Percentiles rank a stretch among this genome's conserved stretches.
Evolutionary conservation across 371 early-diverging fungal genomes (phyloP).

Genomic region (Mucor piriformis): DNA sequence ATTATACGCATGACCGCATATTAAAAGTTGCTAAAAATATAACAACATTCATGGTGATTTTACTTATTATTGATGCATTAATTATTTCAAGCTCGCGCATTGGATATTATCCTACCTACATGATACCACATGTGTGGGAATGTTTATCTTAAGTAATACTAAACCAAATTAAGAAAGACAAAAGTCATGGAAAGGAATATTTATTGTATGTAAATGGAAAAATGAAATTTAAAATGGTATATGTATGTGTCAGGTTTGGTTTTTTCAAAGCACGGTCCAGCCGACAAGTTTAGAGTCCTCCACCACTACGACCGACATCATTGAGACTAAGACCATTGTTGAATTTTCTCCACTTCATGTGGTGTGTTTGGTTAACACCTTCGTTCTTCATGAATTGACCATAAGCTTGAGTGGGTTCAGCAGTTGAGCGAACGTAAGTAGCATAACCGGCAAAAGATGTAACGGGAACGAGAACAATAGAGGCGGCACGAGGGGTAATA

Average conservation of each 20-base stretch:
- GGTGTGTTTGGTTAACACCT: slow-evolving; percentile 9
- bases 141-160: no score
- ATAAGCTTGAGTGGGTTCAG: slow-evolving; percentile 42
- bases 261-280: neutral
- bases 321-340: slow-evolving; percentile 51
- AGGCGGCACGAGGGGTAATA: slow-evolving; percentile 39
- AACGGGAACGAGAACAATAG: slow-evolving; percentile 41
- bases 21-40: no score
- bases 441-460: slow-evolving; percentile 48
- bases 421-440: slow-evolving; percentile 43
- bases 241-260: no score
- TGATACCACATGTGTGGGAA: no score
- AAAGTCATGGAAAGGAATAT: no score
- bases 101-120: no score
- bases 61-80: no score
- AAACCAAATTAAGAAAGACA: no score
- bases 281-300: slow-evolving; percentile 41
- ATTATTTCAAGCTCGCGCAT: no score
- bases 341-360: slow-evolving; percentile 39
- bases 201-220: neutral
- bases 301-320: slow-evolving; percentile 52
- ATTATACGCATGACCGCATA: no score
- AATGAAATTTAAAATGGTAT: neutral
- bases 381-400: slow-evolving; percentile 35
- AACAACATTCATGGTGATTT: no score